A percentile compares a stretch with the other conserved stretches of the same genome.
Evolutionary conservation across 164 flowering plant genomes (phyloP).

Genomic region (Paratinospora sagittata): DNA sequence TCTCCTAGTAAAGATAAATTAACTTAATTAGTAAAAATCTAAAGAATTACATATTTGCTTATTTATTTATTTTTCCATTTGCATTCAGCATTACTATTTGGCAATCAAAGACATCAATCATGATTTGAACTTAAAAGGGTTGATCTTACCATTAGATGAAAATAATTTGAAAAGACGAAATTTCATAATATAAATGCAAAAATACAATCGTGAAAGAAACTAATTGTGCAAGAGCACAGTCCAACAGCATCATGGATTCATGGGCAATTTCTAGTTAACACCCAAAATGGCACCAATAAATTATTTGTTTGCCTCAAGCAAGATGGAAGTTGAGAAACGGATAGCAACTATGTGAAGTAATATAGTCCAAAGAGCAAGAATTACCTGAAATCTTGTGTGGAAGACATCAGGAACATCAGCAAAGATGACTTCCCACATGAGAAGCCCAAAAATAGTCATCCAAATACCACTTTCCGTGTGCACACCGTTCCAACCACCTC

Average conservation of each 20-base stretch:
- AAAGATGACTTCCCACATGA: constrained; percentile 90
- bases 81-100: no score
- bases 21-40: no score
- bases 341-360: not conserved
- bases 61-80: no score
- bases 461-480: constrained; percentile 94
- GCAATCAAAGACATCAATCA: no score
- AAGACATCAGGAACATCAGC: constrained; percentile 84
- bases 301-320: not conserved
- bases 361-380: not conserved
- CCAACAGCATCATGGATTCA: not conserved
- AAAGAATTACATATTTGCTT: no score
- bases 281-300: not conserved
- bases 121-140: no score
- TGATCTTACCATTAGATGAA: no score
- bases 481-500: constrained; percentile 88
- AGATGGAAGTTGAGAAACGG: not conserved
- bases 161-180: not conserved
- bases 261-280: not conserved
- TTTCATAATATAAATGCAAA: not conserved
- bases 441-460: constrained; percentile 87
- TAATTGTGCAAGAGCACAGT: no score
- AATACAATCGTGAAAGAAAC: no score
- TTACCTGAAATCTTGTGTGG: constrained; percentile 77
- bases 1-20: no score